A percentile compares a stretch with the other conserved stretches of the same genome.
Evolutionary conservation across 768 basidiomycete species (phyloP).

Genomic region (Xerocomus spinulosus): DNA sequence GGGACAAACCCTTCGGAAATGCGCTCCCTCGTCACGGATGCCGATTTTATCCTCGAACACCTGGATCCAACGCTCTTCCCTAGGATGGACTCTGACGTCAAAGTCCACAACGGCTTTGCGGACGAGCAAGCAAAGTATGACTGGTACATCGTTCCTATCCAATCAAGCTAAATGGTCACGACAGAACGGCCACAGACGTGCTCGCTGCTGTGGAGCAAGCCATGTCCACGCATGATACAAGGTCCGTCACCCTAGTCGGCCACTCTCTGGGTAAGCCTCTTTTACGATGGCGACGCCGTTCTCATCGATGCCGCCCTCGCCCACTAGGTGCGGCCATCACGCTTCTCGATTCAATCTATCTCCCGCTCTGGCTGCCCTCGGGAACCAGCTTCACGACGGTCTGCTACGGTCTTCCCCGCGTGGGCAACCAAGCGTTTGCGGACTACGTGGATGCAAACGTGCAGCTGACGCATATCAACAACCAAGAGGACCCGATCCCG

Average conservation of each 20-base stretch:
- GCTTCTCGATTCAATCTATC: conserved; percentile 38
- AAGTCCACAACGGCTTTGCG: conserved; percentile 46
- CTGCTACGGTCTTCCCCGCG: conserved; percentile 36
- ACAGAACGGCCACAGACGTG: conserved; percentile 39
- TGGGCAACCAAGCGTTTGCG: conserved; percentile 59
- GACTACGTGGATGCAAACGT: conserved; percentile 47
- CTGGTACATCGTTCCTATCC: background rate
- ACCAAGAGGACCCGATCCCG: conserved; percentile 41
- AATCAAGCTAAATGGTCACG: background rate
- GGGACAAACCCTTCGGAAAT: conserved; percentile 31
- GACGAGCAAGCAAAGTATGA: conserved; percentile 42
- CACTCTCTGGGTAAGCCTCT: conserved; percentile 37
- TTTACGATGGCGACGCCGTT: background rate
- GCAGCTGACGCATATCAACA: conserved; percentile 52
- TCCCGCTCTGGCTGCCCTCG: conserved; percentile 34
- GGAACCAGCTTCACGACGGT: conserved; percentile 31
- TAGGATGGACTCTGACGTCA: conserved; percentile 38
- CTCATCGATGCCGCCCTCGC: too few species aligned
- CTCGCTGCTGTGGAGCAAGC: conserved; percentile 43
- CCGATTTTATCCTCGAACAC: conserved; percentile 31
- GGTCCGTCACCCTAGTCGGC: conserved; percentile 42
- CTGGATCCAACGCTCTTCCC: conserved; percentile 46
- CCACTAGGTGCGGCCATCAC: conserved; percentile 34
- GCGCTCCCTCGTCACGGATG: conserved; percentile 41
- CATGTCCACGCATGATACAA: conserved; percentile 34